Conservation (phyloP, 805 yeast genomes). For the Teunomyces stri region DNA sequence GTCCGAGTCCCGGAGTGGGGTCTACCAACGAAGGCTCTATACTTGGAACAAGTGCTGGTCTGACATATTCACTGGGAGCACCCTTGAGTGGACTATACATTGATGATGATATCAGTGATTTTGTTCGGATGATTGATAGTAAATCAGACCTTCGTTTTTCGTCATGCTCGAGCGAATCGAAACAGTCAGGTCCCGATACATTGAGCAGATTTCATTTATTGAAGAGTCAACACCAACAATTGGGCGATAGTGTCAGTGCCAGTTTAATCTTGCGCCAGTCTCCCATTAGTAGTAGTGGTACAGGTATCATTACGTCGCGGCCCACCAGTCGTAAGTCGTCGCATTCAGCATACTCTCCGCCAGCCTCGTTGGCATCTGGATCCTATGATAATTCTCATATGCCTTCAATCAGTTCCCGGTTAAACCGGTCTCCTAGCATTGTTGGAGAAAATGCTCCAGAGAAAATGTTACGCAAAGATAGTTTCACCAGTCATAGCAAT, state of each 20-base stretch:
- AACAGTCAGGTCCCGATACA: slow-evolving; percentile 33
- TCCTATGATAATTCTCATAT: slow-evolving; percentile 26
- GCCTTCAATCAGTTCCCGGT: slow-evolving; percentile 34
- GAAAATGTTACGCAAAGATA: neutral
- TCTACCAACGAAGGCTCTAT: slow-evolving; percentile 17
- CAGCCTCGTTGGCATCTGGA: slow-evolving; percentile 22
- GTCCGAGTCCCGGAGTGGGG: slow-evolving; percentile 20
- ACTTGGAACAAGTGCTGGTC: slow-evolving; percentile 36
- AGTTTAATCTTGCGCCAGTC: slow-evolving; percentile 39
- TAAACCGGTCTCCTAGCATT: slow-evolving; percentile 17
- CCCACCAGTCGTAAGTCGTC: slow-evolving; percentile 29
- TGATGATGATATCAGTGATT: slow-evolving; percentile 65
- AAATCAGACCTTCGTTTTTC: slow-evolving; percentile 49
- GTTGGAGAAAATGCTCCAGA: slow-evolving; percentile 1
- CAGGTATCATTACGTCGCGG: slow-evolving; percentile 16
- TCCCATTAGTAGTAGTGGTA: slow-evolving; percentile 4
- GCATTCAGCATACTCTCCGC: slow-evolving; percentile 28
- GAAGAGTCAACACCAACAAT: slow-evolving; percentile 51
- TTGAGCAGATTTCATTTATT: slow-evolving; percentile 51
- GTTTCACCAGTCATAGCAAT: slow-evolving; percentile 8
- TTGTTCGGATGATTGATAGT: slow-evolving; percentile 68
- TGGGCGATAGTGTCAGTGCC: slow-evolving; percentile 55
- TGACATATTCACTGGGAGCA: slow-evolving; percentile 29
- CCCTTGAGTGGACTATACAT: slow-evolving; percentile 44
- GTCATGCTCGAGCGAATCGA: slow-evolving; percentile 11